These are phyloP conservation scores for Dalbergia cultrata DNA, from an alignment of 306 rosid genomes.

Conservation along the genomic window DNA sequence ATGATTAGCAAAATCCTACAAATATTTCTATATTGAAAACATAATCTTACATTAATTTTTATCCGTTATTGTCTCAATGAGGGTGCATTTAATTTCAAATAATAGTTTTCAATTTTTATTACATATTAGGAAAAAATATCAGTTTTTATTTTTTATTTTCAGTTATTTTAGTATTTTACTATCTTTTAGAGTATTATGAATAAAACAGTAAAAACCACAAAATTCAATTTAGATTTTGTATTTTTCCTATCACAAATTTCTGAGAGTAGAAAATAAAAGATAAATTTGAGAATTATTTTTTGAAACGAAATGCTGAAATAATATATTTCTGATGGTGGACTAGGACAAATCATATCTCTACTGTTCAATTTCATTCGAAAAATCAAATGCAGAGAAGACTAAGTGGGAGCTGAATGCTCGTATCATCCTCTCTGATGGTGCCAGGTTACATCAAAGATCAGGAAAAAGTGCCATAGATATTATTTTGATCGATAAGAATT, in stretches of 20 bases:
- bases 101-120: no score
- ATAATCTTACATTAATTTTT: neutral
- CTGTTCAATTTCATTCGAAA: neutral
- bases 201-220: no score
- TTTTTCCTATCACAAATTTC: no score
- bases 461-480: constrained; percentile 5
- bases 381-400: constrained; percentile 11
- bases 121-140: no score
- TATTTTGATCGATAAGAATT: constrained; percentile 4
- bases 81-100: no score
- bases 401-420: neutral
- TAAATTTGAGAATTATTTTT: no score
- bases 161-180: no score
- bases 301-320: no score
- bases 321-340: neutral
- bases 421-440: neutral
- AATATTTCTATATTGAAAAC: neutral
- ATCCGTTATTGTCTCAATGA: neutral
- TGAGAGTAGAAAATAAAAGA: no score
- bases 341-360: neutral
- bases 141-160: no score
- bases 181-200: no score
- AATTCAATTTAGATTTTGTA: no score
- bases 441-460: constrained; percentile 7
- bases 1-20: neutral